phyloP scores from a whole-genome alignment of 2,329 filamentous ascomycete species.

The Trichophyton rubrum region DNA sequence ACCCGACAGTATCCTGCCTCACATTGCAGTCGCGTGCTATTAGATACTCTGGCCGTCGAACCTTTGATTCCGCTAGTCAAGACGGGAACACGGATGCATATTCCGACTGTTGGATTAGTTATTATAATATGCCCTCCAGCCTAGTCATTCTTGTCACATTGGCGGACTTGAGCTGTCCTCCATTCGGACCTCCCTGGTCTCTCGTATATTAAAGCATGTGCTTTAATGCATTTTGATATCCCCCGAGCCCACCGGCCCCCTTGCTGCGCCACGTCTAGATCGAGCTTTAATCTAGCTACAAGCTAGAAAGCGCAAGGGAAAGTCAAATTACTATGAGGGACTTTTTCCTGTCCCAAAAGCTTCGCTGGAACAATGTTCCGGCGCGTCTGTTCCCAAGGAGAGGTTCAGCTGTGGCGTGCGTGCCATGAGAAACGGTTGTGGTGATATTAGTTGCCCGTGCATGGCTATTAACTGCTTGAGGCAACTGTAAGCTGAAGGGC shows the following conservation, averaged over 20 bases:
- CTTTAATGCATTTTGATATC: neutral
- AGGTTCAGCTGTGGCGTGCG: neutral
- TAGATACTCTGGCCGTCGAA: neutral
- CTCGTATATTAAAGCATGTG: neutral
- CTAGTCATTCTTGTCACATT: neutral
- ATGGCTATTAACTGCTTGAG: neutral
- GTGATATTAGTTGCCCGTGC: neutral
- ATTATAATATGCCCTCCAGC: neutral
- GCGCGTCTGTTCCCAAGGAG: neutral
- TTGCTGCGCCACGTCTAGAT: neutral
- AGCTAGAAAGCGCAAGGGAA: neutral
- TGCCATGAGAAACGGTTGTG: neutral
- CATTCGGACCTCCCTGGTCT: neutral
- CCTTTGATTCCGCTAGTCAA: neutral
- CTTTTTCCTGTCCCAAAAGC: neutral
- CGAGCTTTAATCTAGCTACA: neutral
- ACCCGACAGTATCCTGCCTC: neutral
- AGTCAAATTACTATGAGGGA: neutral
- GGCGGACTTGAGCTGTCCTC: neutral
- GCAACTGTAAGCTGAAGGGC: neutral
- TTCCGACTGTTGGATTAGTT: neutral
- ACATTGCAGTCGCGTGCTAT: slow-evolving; percentile 1
- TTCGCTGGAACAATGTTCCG: neutral
- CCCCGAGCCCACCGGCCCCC: neutral
- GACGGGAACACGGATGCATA: neutral